phyloP scores from a whole-genome alignment of 768 basidiomycete species.

The Lactifluus subvellereus region DNA sequence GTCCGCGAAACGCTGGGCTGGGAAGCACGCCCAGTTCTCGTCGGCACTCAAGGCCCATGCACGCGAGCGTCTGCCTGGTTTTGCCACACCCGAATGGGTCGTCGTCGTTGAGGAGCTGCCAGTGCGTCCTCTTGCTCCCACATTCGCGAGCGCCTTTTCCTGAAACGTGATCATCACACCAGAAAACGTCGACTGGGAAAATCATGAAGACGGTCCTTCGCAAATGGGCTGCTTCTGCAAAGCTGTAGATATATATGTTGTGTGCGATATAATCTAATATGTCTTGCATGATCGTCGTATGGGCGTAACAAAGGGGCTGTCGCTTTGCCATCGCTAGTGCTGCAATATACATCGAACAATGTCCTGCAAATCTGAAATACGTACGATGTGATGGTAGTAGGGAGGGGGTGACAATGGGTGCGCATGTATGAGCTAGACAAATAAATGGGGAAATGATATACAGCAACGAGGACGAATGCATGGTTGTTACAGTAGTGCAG shows the following conservation, averaged over 20 bases:
- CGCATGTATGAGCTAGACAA: neutral
- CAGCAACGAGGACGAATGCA: constrained; percentile 18
- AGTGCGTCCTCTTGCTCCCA: constrained; percentile 38
- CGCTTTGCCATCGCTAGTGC: neutral
- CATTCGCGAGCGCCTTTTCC: neutral
- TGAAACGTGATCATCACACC: neutral
- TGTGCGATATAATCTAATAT: constrained; percentile 10
- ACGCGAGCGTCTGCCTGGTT: constrained; percentile 61
- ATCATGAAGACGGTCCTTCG: constrained; percentile 74
- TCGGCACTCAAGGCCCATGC: constrained; percentile 61
- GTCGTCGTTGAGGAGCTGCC: constrained; percentile 70
- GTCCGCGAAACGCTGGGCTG: constrained; percentile 49
- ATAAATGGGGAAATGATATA: constrained; percentile 15
- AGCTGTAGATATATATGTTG: constrained; percentile 40
- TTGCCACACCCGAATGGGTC: constrained; percentile 88
- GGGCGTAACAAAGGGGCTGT: neutral
- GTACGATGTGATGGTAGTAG: constrained; percentile 2
- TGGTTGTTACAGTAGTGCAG: constrained; percentile 8
- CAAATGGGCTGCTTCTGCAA: constrained; percentile 49
- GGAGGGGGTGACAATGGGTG: neutral
- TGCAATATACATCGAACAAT: constrained; percentile 9
- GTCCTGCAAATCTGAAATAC: neutral
- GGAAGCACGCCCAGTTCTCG: constrained; percentile 51
- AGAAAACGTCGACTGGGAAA: constrained; percentile 90
- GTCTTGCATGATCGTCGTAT: neutral